Conservation (phyloP, 2,329 filamentous ascomycete genomes). For the Metarhizium humberi region DNA sequence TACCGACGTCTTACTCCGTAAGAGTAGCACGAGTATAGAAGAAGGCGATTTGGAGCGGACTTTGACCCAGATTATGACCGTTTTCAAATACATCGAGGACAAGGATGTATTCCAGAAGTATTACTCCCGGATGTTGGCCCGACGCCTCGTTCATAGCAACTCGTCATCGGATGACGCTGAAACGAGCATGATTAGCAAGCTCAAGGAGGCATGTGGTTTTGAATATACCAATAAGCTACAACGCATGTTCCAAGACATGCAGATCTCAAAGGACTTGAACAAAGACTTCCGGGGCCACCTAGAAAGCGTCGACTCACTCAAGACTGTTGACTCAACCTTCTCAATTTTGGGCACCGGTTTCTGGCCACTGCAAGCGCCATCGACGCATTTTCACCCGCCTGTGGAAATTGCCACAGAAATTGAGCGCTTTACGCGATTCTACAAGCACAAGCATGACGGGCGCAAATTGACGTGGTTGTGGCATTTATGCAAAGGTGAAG, state of each 20-base stretch:
- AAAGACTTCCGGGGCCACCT: constrained; percentile 73
- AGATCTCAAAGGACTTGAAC: constrained; percentile 97
- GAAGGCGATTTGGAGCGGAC: constrained; percentile 88
- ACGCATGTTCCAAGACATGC: constrained; percentile 99
- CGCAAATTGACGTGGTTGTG: constrained; percentile 97
- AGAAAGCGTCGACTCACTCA: constrained; percentile 46
- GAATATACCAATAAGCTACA: constrained; percentile 99
- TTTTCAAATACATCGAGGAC: constrained; percentile 99
- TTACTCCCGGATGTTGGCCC: constrained; percentile 92
- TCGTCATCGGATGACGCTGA: constrained; percentile 96
- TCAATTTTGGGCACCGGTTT: constrained; percentile 93
- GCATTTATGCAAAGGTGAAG: constrained; percentile 96
- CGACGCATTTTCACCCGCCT: constrained; percentile 81
- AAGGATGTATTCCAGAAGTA: constrained; percentile 99
- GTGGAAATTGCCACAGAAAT: constrained; percentile 77
- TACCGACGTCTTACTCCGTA: constrained; percentile 83
- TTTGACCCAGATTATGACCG: constrained; percentile 90
- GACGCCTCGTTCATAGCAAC: constrained; percentile 87
- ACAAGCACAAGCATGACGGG: constrained; percentile 92
- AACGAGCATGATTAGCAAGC: constrained; percentile 98
- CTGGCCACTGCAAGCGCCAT: constrained; percentile 85
- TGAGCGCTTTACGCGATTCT: constrained; percentile 83
- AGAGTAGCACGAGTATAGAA: constrained; percentile 85
- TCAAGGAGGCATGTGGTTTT: constrained; percentile 97
- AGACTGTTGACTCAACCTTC: constrained; percentile 75